A percentile compares a stretch with the other conserved stretches of the same genome.
Evolutionary conservation across 352 stramenopile genomes (phyloP).

Genomic region (Chrysophaeum taylorii): DNA sequence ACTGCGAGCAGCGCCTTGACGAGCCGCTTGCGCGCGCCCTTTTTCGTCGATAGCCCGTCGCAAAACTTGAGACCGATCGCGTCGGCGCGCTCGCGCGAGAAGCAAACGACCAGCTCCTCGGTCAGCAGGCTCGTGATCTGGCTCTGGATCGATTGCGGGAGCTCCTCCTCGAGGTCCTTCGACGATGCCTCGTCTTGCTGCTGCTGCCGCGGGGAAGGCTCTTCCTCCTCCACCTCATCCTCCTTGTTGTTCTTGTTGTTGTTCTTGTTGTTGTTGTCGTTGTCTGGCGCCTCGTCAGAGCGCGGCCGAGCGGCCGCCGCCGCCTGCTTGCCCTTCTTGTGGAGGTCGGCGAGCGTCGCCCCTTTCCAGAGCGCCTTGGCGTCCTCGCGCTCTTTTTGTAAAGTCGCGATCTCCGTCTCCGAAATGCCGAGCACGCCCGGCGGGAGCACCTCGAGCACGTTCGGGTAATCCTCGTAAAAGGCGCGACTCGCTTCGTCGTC

Average conservation of each 20-base stretch:
- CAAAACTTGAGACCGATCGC: slow-evolving; percentile 89
- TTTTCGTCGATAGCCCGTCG: slow-evolving; percentile 77
- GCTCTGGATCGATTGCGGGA: slow-evolving; percentile 62
- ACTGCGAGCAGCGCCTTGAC: slow-evolving; percentile 83
- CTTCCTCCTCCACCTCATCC: slow-evolving; percentile 37
- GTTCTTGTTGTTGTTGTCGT: slow-evolving; percentile 40
- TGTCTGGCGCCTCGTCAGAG: slow-evolving; percentile 24
- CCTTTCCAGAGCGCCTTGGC: background rate
- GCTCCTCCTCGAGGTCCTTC: slow-evolving; percentile 42
- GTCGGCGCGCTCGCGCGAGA: slow-evolving; percentile 84
- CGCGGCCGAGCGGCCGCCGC: slow-evolving; percentile 20
- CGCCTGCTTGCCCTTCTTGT: slow-evolving; percentile 28
- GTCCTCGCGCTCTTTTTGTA: slow-evolving; percentile 47
- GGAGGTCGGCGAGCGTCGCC: slow-evolving; percentile 10
- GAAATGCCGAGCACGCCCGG: slow-evolving; percentile 53
- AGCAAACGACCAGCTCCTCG: slow-evolving; percentile 81
- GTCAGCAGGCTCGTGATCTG: slow-evolving; percentile 76
- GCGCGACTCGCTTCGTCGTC: slow-evolving; percentile 85
- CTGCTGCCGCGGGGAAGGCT: too few species aligned
- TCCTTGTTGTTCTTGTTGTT: slow-evolving; percentile 35
- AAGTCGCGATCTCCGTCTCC: slow-evolving; percentile 63
- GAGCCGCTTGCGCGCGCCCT: slow-evolving; percentile 73
- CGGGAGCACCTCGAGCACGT: slow-evolving; percentile 84
- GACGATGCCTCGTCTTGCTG: slow-evolving; percentile 21
- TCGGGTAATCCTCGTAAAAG: slow-evolving; percentile 93